A percentile compares a stretch with the other conserved stretches of the same genome.
These are phyloP conservation scores for Actinidia polygama DNA, from an alignment of 179 eudicot species.

Conservation along the genomic window DNA sequence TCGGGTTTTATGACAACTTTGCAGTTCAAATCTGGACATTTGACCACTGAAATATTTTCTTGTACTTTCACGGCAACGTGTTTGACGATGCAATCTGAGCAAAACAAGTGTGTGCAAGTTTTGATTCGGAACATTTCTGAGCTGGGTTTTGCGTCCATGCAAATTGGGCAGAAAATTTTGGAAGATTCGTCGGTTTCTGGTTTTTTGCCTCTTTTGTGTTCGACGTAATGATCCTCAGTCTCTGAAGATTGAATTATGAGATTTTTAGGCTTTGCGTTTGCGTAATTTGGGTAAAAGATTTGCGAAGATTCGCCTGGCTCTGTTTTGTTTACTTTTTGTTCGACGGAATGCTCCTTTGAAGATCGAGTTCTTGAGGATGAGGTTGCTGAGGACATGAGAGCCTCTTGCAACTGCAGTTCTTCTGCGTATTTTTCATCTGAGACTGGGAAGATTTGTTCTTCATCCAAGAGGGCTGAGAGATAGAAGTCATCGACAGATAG, in stretches of 20 bases:
- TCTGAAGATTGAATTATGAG: neutral
- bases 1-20: constrained; percentile 17
- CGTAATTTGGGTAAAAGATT: constrained; percentile 17
- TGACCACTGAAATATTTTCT: constrained; percentile 11
- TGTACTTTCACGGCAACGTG: constrained; percentile 18
- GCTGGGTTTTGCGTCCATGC: constrained; percentile 19
- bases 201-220: neutral
- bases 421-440: constrained; percentile 33
- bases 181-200: constrained; percentile 12
- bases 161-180: constrained; percentile 14
- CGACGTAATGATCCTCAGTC: neutral
- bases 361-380: neutral
- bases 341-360: neutral
- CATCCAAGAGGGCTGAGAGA: constrained; percentile 25
- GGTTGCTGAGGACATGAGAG: constrained; percentile 18
- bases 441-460: constrained; percentile 26
- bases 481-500: constrained; percentile 27
- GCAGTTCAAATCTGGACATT: constrained; percentile 23
- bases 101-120: constrained; percentile 12
- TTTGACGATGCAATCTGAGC: constrained; percentile 20
- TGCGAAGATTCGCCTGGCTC: constrained; percentile 8
- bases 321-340: neutral
- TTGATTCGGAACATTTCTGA: constrained; percentile 12
- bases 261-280: constrained; percentile 12
- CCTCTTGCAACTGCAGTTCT: constrained; percentile 37